phyloP scores from a whole-genome alignment of 1,284 basidiomycete species.

The Papiliotrema laurentii region DNA sequence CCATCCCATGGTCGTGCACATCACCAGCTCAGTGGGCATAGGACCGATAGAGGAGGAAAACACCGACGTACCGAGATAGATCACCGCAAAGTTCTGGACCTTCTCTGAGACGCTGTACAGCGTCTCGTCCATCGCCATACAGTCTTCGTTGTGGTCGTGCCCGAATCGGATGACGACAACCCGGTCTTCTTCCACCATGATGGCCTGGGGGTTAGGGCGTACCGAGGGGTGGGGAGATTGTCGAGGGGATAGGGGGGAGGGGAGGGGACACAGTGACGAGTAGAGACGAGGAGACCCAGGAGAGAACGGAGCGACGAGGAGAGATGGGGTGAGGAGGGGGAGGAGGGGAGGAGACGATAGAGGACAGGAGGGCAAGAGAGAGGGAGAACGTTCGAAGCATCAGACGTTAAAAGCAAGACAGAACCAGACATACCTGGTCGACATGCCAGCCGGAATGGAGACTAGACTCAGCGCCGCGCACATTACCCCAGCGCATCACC shows the following conservation, averaged over 20 bases:
- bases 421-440: constrained; percentile 54
- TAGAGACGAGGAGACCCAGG: too few species aligned
- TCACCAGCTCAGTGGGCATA: not conserved
- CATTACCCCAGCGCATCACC: too few species aligned
- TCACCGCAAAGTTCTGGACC: constrained; percentile 97
- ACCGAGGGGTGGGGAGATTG: too few species aligned
- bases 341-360: too few species aligned
- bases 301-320: too few species aligned
- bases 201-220: constrained; percentile 63
- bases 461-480: too few species aligned
- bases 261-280: too few species aligned
- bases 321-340: too few species aligned
- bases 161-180: constrained; percentile 94
- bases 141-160: constrained; percentile 89
- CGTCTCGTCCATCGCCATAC: constrained; percentile 99
- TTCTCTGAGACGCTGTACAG: constrained; percentile 88
- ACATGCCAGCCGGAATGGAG: constrained; percentile 96
- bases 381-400: too few species aligned
- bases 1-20: not conserved
- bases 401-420: not conserved
- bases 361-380: too few species aligned
- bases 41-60: not conserved
- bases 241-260: too few species aligned
- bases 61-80: constrained; percentile 62
- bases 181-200: constrained; percentile 94